A percentile compares a stretch with the other conserved stretches of the same genome.
These are phyloP conservation scores for Candida odintsovae DNA, from an alignment of 805 yeast species.

Conservation along the genomic window DNA sequence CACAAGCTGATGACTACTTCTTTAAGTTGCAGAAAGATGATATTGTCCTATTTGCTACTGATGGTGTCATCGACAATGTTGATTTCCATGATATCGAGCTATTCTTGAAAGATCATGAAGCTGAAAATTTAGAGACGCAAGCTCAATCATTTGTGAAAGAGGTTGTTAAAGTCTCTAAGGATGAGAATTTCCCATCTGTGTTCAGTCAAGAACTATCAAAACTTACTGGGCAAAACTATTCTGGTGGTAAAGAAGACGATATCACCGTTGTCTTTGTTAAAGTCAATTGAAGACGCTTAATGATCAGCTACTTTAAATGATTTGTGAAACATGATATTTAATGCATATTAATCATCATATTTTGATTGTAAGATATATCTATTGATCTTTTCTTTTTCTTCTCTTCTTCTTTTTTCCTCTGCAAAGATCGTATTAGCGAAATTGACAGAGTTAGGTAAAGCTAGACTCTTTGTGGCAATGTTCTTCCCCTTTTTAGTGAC, in stretches of 20 bases:
- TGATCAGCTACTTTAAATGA: neutral
- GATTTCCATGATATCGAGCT: conserved; percentile 64
- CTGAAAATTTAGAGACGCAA: conserved; percentile 36
- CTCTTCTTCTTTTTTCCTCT: conserved; percentile 43
- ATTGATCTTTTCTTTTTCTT: conserved; percentile 53
- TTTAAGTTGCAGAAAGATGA: conserved; percentile 69
- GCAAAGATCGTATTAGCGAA: conserved; percentile 48
- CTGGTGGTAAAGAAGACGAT: conserved; percentile 96
- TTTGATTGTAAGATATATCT: conserved; percentile 40
- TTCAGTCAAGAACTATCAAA: conserved; percentile 74
- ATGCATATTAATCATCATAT: conserved; percentile 23
- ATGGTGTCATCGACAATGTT: conserved; percentile 89
- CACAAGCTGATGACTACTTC: conserved; percentile 57
- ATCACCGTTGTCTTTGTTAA: conserved; percentile 75
- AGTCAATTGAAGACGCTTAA: conserved; percentile 8
- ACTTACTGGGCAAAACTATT: conserved; percentile 59
- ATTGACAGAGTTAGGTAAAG: conserved; percentile 47
- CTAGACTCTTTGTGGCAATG: conserved; percentile 36
- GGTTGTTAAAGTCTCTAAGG: conserved; percentile 66
- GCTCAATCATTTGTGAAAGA: conserved; percentile 54
- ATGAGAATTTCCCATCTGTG: conserved; percentile 72
- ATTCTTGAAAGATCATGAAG: conserved; percentile 49
- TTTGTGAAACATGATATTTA: neutral
- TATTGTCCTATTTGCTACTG: conserved; percentile 81
- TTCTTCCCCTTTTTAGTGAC: conserved; percentile 50